These are phyloP conservation scores for Daldinia concentrica DNA, from an alignment of 495 filamentous ascomycete species.

Conservation along the genomic window DNA sequence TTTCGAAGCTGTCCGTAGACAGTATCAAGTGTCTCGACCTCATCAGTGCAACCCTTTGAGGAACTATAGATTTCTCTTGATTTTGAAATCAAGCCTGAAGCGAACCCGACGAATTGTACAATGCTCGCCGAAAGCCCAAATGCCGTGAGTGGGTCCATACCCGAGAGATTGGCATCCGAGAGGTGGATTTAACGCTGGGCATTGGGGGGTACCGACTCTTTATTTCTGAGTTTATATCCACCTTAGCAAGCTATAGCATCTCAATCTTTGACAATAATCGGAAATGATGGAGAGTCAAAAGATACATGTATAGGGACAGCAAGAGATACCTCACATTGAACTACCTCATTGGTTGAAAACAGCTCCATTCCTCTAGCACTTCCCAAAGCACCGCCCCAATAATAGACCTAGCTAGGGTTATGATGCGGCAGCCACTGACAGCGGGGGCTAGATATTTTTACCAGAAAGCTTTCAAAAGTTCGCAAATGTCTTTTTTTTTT, in stretches of 20 bases:
- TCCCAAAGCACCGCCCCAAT: not conserved
- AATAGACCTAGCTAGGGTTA: not conserved
- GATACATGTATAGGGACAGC: not conserved
- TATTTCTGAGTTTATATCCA: not conserved
- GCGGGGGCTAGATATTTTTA: not conserved
- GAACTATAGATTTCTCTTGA: not conserved
- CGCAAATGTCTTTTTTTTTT: too few species aligned
- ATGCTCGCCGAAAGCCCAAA: constrained; percentile 2
- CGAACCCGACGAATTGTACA: not conserved
- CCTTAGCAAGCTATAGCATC: not conserved
- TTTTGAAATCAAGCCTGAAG: not conserved
- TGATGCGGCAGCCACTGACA: not conserved
- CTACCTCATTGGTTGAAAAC: not conserved
- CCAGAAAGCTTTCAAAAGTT: too few species aligned
- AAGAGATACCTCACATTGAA: too few species aligned
- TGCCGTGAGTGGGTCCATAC: constrained; percentile 2
- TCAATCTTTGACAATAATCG: not conserved
- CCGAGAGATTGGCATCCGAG: not conserved
- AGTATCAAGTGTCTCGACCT: not conserved
- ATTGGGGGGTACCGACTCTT: not conserved
- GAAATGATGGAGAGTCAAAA: not conserved
- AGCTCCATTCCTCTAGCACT: not conserved
- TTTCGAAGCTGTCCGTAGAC: not conserved
- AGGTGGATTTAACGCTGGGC: not conserved
- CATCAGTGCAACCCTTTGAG: not conserved